These are phyloP conservation scores for Aspergillus pseudoglaucus DNA, from an alignment of 2,329 filamentous ascomycete species.

Conservation along the genomic window DNA sequence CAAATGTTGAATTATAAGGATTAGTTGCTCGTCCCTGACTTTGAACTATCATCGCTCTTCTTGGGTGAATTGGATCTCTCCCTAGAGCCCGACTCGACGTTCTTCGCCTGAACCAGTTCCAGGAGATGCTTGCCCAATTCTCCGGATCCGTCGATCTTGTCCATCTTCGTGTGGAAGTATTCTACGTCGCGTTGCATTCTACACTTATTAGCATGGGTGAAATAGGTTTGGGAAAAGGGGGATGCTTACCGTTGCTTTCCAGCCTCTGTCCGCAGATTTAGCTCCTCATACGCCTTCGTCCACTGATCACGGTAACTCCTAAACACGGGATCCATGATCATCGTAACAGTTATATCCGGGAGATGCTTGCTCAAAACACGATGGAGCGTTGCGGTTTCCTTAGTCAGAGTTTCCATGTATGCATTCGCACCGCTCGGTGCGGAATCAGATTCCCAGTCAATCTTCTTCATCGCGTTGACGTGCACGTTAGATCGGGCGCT, in stretches of 20 bases:
- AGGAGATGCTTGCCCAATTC: slow-evolving; percentile 65
- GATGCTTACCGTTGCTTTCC: slow-evolving; percentile 64
- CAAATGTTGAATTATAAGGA: neutral
- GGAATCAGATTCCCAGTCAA: slow-evolving; percentile 62
- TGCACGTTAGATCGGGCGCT: slow-evolving; percentile 67
- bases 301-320: slow-evolving; percentile 74
- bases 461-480: slow-evolving; percentile 65
- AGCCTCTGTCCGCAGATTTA: slow-evolving; percentile 57
- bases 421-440: slow-evolving; percentile 48
- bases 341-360: slow-evolving; percentile 65
- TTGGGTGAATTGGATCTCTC: neutral
- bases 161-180: slow-evolving; percentile 62
- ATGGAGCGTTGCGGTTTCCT: slow-evolving; percentile 78
- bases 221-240: too few species aligned
- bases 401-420: slow-evolving; percentile 82
- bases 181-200: slow-evolving; percentile 74
- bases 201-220: slow-evolving; percentile 8
- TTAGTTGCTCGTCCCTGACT: neutral
- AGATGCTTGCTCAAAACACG: slow-evolving; percentile 77
- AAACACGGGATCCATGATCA: slow-evolving; percentile 85
- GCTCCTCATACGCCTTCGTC: slow-evolving; percentile 61
- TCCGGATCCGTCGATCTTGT: slow-evolving; percentile 71
- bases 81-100: slow-evolving; percentile 12
- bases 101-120: slow-evolving; percentile 39
- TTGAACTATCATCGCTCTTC: neutral